Evolutionary conservation across 2,329 filamentous ascomycete species (phyloP), one percentile per base, ranked within the genome.

Genomic region (Dissoconium aciculare): DNA sequence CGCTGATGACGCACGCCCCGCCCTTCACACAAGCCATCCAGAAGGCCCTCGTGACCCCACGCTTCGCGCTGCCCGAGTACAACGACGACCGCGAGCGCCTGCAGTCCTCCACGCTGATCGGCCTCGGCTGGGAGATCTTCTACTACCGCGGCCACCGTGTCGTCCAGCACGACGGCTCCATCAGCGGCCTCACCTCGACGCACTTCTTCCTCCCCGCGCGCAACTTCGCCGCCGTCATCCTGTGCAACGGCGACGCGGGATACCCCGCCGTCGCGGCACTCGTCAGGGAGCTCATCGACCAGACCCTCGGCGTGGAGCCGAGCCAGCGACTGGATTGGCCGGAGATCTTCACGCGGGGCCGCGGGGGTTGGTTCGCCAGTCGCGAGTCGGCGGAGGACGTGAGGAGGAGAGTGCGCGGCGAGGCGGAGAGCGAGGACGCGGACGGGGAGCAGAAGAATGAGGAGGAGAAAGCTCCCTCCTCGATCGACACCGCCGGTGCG

Each of bases 131-230:
- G 41, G 48, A 50, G 13, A 31, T 44, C 5, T 42, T 42, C 14
- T 50, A 35, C 30, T 52, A 56, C 32, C 42, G 44, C 10, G 50
- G 50, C 3, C 30, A 42, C 25, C 36, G 41, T 37, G 40, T 55
- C 21, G 31, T 55, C 11, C 32, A 35, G 2, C 53, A 55, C 17
- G 42, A 52, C 17, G 52, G 53, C 2, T 24, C 26, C 3, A 39
- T 51, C n/a, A 11, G 34, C 2, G 52, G 53, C 8, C 54, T 47
- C 17, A 41, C 35, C 2, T 47, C 39, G 17, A 29, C 33, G 2
- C 40, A 43, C 16, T 47, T 52, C 33, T 49, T 52, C 14, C 25
- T 53, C 11, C 51, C 51, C 11, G 41, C 41, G 3, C 34, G 37
- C 15, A 38, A 41, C 3, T 46, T 54, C 27, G 51, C 43, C n/a